Evolutionary conservation across 2,329 filamentous ascomycete genomes (phyloP).

Genomic region (Aspergillus chevalieri): DNA sequence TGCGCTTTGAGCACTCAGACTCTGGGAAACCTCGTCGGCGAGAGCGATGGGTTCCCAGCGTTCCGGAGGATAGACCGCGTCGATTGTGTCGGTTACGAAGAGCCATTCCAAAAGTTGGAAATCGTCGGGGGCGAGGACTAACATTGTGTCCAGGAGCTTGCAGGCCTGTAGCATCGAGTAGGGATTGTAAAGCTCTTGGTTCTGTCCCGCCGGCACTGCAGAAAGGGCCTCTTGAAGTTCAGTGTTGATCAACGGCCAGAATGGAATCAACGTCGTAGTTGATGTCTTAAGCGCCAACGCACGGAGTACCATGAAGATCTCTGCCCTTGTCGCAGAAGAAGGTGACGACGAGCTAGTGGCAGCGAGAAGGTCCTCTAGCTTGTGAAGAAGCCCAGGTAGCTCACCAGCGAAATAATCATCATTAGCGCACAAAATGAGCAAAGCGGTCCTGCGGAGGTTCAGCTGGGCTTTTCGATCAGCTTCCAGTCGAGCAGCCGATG

Average conservation of each 20-base stretch:
- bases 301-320: constrained; percentile 82
- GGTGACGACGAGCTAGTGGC: constrained; percentile 86
- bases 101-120: constrained; percentile 99
- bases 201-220: constrained; percentile 63
- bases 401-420: constrained; percentile 76
- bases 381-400: constrained; percentile 67
- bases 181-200: constrained; percentile 71
- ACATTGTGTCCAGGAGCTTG: constrained; percentile 84
- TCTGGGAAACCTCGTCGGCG: constrained; percentile 77
- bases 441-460: constrained; percentile 74
- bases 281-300: constrained; percentile 74
- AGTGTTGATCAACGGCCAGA: constrained; percentile 86
- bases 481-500: constrained; percentile 86
- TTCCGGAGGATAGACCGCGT: constrained; percentile 79
- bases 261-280: constrained; percentile 68
- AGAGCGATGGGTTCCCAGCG: constrained; percentile 66
- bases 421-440: constrained; percentile 69
- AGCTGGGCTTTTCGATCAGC: constrained; percentile 89
- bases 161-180: constrained; percentile 79
- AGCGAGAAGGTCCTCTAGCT: constrained; percentile 75
- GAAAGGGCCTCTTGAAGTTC: constrained; percentile 77
- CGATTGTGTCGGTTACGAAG: constrained; percentile 93
- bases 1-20: constrained; percentile 51
- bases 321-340: constrained; percentile 79
- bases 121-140: constrained; percentile 82